A percentile compares a stretch with the other conserved stretches of the same genome.
phyloP scores from a whole-genome alignment of 2,329 filamentous ascomycete species.

The Calonectria pteridis region DNA sequence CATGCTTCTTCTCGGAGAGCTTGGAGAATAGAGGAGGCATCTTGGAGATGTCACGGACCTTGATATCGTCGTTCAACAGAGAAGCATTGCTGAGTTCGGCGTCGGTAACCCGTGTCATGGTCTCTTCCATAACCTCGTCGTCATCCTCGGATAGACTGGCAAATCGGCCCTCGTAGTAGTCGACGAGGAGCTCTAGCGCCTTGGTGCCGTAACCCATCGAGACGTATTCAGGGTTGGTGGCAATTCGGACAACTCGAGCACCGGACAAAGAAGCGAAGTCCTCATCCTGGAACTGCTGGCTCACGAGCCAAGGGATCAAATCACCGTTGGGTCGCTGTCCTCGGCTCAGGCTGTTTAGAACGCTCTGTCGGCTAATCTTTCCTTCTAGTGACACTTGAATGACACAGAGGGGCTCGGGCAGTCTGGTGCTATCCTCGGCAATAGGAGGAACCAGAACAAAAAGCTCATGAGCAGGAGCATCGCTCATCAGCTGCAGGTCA shows the following conservation, averaged over 20 bases:
- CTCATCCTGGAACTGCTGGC: conserved; percentile 97
- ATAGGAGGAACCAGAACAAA: conserved; percentile 94
- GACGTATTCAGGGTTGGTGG: conserved; percentile 93
- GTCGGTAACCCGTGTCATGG: conserved; percentile 85
- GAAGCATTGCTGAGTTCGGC: conserved; percentile 81
- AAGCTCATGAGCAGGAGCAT: conserved; percentile 95
- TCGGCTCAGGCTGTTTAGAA: conserved; percentile 88
- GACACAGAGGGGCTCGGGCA: conserved; percentile 94
- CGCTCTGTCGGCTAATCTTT: conserved; percentile 92
- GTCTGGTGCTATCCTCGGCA: conserved; percentile 78
- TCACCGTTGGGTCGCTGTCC: conserved; percentile 92
- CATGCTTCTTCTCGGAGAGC: conserved; percentile 84
- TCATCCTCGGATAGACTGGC: conserved; percentile 83
- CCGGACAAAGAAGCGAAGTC: conserved; percentile 95
- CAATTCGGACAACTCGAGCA: conserved; percentile 91
- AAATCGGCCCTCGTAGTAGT: conserved; percentile 97
- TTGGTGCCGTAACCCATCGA: conserved; percentile 94
- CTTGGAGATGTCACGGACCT: conserved; percentile 87
- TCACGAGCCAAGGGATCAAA: conserved; percentile 96
- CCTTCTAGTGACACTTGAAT: conserved; percentile 96
- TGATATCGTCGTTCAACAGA: conserved; percentile 88
- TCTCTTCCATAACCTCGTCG: conserved; percentile 63
- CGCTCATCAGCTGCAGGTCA: conserved; percentile 98
- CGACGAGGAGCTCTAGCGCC: conserved; percentile 85
- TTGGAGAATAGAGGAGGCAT: conserved; percentile 96